Base-by-base conservation (phyloP, 495 filamentous ascomycete genomes). In the Arthonia radiata region DNA sequence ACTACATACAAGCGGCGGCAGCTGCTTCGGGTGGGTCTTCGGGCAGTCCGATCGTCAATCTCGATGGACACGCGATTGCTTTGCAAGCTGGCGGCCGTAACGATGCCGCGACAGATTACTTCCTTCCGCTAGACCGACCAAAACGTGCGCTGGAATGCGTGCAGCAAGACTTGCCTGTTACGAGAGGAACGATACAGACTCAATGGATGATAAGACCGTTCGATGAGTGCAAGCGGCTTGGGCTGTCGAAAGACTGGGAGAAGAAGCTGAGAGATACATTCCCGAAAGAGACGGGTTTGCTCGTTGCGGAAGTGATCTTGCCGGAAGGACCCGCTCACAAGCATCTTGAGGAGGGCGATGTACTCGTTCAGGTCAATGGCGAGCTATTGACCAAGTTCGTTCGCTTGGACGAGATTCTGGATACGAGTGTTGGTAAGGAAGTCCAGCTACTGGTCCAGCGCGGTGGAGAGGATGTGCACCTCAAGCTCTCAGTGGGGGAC, bases 191-290 rank as follows among this genome's bases (percentile, higher is more conserved):
- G n/a, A 93, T 99, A 24, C 86, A 99, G 40, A 82, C 76, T 18
- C 89, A 94, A 46, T 99, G 90, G 72, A 57, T 93, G 8, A 61
- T 93, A 30, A 92, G 91, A 43, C 80, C 86, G 0, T 99, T 99
- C 39, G 86, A 99, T 40, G 86, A 99, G 46, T 94, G 89, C 47
- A 71, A 82, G 18, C 65, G 86, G 35, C 57, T 99, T 4, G 86
- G 86, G 10, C 56, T 99, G 28, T 71, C 62, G 2, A 59, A 77
- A 0, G 64, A 82, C 33, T 90, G 76, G 71, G 89, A 99, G 49
- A 67, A 67, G 17, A 64, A 66, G 21, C 62, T 91, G 27, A 63
- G 86, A 19, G 66, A 74, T 38, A 54, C 57, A 7, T 89, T 90
- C 37, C 89, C 86, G 1, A 76, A 74, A 35, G 86, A 93, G 49